Percentiles rank a stretch among this genome's conserved stretches.
These are phyloP conservation scores for Poa annua DNA, from an alignment of 176 grass and related monocot genomes.

Conservation along the genomic window DNA sequence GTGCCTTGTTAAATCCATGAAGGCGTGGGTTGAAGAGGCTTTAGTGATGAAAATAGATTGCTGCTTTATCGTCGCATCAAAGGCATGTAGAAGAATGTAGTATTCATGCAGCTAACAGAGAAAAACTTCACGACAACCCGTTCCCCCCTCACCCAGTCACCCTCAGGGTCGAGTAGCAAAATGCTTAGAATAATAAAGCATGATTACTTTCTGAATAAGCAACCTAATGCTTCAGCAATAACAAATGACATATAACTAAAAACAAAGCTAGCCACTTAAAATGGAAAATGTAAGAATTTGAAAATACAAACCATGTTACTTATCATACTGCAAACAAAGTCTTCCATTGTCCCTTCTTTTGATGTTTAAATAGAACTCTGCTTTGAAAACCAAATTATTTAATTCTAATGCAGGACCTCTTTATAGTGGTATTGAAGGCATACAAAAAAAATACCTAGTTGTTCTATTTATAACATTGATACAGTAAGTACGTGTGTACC, in stretches of 20 bases:
- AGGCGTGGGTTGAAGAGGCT: not conserved
- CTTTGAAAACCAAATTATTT: not conserved
- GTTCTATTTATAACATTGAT: not conserved
- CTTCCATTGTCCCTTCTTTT: not conserved
- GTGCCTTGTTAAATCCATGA: not conserved
- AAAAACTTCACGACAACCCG: too few relatives aligned
- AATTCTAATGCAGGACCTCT: not conserved
- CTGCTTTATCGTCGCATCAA: not conserved
- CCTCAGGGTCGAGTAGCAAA: too few relatives aligned
- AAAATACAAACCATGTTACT: too few relatives aligned
- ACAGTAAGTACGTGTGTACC: constrained; percentile 51
- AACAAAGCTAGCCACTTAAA: too few relatives aligned
- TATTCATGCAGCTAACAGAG: not conserved
- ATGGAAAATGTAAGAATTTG: too few relatives aligned
- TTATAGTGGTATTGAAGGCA: not conserved
- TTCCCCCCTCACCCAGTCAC: too few relatives aligned
- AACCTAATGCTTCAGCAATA: too few relatives aligned
- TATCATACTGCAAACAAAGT: not conserved
- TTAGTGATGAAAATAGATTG: not conserved
- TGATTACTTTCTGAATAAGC: too few relatives aligned
- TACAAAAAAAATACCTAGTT: not conserved
- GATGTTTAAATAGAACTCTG: too few relatives aligned
- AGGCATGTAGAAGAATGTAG: not conserved
- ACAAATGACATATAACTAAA: too few relatives aligned
- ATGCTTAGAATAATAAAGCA: too few relatives aligned